A percentile compares a stretch with the other conserved stretches of the same genome.
phyloP scores from a whole-genome alignment of 768 basidiomycete genomes.

The Baorangia bicolor region DNA sequence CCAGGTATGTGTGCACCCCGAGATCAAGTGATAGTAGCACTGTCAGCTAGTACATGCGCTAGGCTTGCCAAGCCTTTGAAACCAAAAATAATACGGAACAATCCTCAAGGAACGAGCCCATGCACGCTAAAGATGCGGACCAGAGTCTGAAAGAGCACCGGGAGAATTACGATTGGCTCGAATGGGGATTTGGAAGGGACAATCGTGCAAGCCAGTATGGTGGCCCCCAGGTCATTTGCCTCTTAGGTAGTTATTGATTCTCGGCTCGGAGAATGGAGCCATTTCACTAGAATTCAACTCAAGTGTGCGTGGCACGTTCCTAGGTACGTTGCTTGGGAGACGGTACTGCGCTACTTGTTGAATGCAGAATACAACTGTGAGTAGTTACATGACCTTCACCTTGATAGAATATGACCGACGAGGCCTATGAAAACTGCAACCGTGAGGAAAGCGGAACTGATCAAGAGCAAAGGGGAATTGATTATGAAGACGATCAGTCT shows the following conservation, averaged over 20 bases:
- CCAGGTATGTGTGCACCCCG: not conserved
- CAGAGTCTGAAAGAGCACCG: too few relatives aligned
- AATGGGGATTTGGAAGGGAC: not conserved
- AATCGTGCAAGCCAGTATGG: not conserved
- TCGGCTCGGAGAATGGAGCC: not conserved
- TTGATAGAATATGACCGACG: not conserved
- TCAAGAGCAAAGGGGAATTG: not conserved
- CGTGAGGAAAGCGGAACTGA: not conserved
- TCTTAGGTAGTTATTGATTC: not conserved
- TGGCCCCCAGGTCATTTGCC: not conserved
- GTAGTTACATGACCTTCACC: slow-evolving; percentile 9
- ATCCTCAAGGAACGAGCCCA: not conserved
- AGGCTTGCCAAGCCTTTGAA: not conserved
- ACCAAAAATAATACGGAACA: not conserved
- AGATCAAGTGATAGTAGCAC: not conserved
- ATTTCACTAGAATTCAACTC: not conserved
- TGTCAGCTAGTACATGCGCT: not conserved
- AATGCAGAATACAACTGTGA: not conserved
- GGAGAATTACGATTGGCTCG: not conserved
- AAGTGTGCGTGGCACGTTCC: not conserved
- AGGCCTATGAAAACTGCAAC: not conserved
- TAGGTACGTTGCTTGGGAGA: not conserved
- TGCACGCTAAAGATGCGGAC: not conserved
- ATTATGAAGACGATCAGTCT: slow-evolving; percentile 31
- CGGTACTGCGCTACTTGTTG: not conserved